A percentile compares a stretch with the other conserved stretches of the same genome.
Conservation (phyloP, 2,329 filamentous ascomycete species). For the Dendryphion nanum region DNA sequence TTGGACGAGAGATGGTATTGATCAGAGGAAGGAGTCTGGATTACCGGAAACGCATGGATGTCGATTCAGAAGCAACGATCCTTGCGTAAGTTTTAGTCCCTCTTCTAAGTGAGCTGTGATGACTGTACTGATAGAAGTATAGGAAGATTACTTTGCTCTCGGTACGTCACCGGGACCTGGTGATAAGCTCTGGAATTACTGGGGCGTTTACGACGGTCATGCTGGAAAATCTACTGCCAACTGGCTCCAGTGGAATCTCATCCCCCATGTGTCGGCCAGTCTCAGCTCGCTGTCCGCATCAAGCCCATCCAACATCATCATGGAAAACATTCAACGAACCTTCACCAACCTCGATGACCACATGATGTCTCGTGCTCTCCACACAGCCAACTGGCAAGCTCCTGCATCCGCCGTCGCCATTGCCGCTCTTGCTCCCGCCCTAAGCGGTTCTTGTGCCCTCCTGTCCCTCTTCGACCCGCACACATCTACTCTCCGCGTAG, state of each 20-base stretch:
- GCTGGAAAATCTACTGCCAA: conserved; percentile 47
- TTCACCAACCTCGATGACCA: conserved; percentile 60
- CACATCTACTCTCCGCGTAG: conserved; percentile 57
- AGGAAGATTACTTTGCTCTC: conserved; percentile 32
- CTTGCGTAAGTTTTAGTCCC: conserved; percentile 17
- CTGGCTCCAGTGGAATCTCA: conserved; percentile 41
- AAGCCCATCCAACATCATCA: conserved; percentile 49
- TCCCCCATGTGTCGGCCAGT: conserved; percentile 43
- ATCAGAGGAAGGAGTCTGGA: conserved; percentile 18
- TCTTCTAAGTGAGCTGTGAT: neutral
- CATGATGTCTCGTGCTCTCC: conserved; percentile 45
- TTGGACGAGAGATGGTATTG: conserved; percentile 27
- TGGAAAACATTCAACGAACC: conserved; percentile 55
- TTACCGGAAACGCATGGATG: conserved; percentile 36
- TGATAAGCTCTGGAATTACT: conserved; percentile 33
- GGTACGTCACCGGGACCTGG: conserved; percentile 30
- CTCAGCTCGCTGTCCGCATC: conserved; percentile 29
- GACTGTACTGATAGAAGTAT: neutral
- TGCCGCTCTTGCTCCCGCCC: conserved; percentile 35
- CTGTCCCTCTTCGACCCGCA: conserved; percentile 61
- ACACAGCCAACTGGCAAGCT: conserved; percentile 40
- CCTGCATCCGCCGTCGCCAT: conserved; percentile 30
- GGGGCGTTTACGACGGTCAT: conserved; percentile 53
- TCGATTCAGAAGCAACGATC: conserved; percentile 28
- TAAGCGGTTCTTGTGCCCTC: conserved; percentile 62